Evolutionary conservation across 192 early-diverging fungal genomes (phyloP).

Genomic region (Coemansia sp.): DNA sequence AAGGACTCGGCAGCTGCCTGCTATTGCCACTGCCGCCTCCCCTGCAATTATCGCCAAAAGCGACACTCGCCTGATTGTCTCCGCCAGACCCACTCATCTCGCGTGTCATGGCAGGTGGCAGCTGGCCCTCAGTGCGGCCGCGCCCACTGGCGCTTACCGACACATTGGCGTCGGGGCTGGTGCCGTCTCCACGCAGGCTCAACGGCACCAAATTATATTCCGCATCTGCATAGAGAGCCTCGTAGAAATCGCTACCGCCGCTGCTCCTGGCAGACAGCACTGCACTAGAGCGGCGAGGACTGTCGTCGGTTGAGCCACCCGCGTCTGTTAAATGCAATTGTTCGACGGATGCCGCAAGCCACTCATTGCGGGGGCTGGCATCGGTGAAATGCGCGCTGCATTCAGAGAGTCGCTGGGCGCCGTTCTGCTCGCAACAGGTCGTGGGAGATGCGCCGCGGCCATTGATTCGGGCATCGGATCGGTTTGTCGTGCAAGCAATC

Average conservation of each 20-base stretch:
- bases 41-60: neutral
- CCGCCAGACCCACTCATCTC: conserved; percentile 2
- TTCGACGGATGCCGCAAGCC: conserved; percentile 6
- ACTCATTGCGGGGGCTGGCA: conserved; percentile 7
- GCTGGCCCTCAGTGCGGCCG: neutral
- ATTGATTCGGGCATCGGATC: conserved; percentile 6
- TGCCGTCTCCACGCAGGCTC: neutral
- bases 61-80: conserved; percentile 1
- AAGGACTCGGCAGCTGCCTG: neutral
- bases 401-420: conserved; percentile 3
- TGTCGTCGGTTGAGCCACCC: conserved; percentile 6
- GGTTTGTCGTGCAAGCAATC: neutral
- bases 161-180: conserved; percentile 5
- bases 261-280: conserved; percentile 7
- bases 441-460: neutral
- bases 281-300: neutral
- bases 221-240: conserved; percentile 1
- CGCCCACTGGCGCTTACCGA: neutral
- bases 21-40: conserved; percentile 2
- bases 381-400: conserved; percentile 7
- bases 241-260: conserved; percentile 5
- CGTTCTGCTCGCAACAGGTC: neutral
- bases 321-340: conserved; percentile 1
- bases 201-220: conserved; percentile 4
- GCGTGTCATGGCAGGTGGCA: neutral